phyloP scores from a whole-genome alignment of 2,329 filamentous ascomycete species.

The Sphaerulina vaccinii region DNA sequence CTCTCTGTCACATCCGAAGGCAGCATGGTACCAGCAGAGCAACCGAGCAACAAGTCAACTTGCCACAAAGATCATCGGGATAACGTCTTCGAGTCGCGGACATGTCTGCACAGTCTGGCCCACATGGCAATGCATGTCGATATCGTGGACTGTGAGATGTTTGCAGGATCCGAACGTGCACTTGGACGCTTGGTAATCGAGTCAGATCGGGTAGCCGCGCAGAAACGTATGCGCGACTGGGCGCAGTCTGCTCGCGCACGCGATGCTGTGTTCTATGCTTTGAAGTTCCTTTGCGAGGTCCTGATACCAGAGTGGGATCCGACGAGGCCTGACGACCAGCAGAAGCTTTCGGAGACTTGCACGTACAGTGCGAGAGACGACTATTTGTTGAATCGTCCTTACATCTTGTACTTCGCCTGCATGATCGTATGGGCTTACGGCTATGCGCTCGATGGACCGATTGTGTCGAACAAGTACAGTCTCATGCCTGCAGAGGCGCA shows the following conservation, averaged over 20 bases:
- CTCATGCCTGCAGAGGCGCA: slow-evolving; percentile 64
- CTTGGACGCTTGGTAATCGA: slow-evolving; percentile 81
- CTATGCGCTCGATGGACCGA: slow-evolving; percentile 79
- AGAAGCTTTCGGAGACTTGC: slow-evolving; percentile 40
- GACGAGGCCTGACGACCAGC: slow-evolving; percentile 9
- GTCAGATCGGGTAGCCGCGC: slow-evolving; percentile 75
- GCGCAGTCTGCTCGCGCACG: slow-evolving; percentile 83
- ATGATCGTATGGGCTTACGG: slow-evolving; percentile 96
- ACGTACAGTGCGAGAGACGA: slow-evolving; percentile 82
- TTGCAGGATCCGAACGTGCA: slow-evolving; percentile 79
- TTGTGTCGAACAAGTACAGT: slow-evolving; percentile 39
- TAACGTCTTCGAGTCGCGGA: slow-evolving; percentile 81
- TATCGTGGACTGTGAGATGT: slow-evolving; percentile 96
- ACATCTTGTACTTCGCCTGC: slow-evolving; percentile 91
- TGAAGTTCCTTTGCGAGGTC: slow-evolving; percentile 85
- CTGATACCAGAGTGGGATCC: slow-evolving; percentile 57
- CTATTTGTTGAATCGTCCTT: slow-evolving; percentile 83
- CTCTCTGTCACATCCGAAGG: slow-evolving; percentile 54
- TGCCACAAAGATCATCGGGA: slow-evolving; percentile 52
- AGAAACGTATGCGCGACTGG: slow-evolving; percentile 88
- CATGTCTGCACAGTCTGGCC: slow-evolving; percentile 86
- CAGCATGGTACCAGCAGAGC: slow-evolving; percentile 38
- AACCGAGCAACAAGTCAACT: slow-evolving; percentile 31
- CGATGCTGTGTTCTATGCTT: slow-evolving; percentile 87
- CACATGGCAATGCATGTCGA: slow-evolving; percentile 99